Percentiles rank a stretch among this genome's conserved stretches.
Conservation (phyloP, 1,139 yeast genomes). For the Candida sojae region DNA sequence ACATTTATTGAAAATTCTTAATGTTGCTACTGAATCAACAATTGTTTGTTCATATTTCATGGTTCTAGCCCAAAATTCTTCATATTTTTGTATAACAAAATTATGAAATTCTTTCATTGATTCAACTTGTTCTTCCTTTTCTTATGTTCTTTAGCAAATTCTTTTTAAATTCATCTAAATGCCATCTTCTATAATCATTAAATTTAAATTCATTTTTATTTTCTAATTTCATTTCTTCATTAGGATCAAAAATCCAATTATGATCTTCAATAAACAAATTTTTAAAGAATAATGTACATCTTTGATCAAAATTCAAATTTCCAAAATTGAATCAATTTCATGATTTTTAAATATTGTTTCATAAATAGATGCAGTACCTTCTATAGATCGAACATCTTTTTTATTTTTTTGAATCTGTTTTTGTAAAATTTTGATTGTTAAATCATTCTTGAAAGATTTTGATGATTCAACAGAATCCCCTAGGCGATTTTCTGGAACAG, state of each 20-base stretch:
- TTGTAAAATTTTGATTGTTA: constrained; percentile 13
- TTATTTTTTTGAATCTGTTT: constrained; percentile 7
- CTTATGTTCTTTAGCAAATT: background rate
- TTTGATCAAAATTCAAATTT: constrained; percentile 20
- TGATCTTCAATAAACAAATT: constrained; percentile 23
- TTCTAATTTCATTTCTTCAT: constrained; percentile 17
- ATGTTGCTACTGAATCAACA: constrained; percentile 41
- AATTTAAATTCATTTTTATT: constrained; percentile 4
- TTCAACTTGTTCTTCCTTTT: background rate
- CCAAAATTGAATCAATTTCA: constrained; percentile 21
- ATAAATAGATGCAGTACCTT: constrained; percentile 17
- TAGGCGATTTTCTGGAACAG: background rate
- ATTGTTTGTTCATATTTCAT: constrained; percentile 28
- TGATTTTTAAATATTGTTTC: constrained; percentile 25
- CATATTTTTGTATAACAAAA: constrained; percentile 18
- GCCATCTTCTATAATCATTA: too few species aligned
- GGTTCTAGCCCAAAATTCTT: constrained; percentile 7
- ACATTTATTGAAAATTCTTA: constrained; percentile 48
- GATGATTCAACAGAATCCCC: background rate
- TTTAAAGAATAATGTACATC: constrained; percentile 35
- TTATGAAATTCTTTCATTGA: constrained; percentile 17
- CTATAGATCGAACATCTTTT: constrained; percentile 12
- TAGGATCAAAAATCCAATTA: constrained; percentile 31
- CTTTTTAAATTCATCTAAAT: background rate
- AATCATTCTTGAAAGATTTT: constrained; percentile 7